Conservation (phyloP, 2,329 filamentous ascomycete genomes). For the Stromatinia cepivora region DNA sequence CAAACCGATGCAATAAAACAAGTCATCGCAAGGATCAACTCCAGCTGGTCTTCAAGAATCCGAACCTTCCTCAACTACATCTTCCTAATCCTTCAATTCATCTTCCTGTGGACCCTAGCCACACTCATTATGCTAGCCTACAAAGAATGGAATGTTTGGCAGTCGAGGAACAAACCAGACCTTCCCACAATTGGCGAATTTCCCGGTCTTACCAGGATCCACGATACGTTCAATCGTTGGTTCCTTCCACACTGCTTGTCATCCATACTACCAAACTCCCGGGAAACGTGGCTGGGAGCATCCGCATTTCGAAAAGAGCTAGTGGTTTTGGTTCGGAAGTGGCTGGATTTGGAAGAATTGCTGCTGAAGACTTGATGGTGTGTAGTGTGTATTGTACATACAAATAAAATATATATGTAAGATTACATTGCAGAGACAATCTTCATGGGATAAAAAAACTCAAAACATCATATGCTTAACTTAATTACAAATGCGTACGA, state of each 20-base stretch:
- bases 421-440: not conserved
- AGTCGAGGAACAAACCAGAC: not conserved
- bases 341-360: conserved; percentile 17
- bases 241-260: conserved; percentile 4
- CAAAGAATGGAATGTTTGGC: conserved; percentile 1
- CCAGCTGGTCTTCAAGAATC: not conserved
- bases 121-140: conserved; percentile 9
- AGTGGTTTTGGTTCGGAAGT: conserved; percentile 5
- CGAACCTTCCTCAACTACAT: conserved; percentile 11
- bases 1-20: not conserved
- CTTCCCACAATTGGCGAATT: conserved; percentile 1
- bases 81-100: conserved; percentile 9
- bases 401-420: not conserved
- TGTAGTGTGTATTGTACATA: not conserved
- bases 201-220: not conserved
- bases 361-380: not conserved
- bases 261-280: conserved; percentile 1
- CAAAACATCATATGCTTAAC: too few species aligned
- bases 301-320: conserved; percentile 8
- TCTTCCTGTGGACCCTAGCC: not conserved
- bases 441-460: not conserved
- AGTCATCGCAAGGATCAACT: not conserved
- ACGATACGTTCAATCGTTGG: not conserved
- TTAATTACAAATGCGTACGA: too few species aligned
- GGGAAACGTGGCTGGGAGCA: conserved; percentile 3